Percentiles rank a stretch among this genome's conserved stretches.
These are phyloP conservation scores for Saccharomycodes ludwigii DNA, from an alignment of 805 yeast species.

Conservation along the genomic window DNA sequence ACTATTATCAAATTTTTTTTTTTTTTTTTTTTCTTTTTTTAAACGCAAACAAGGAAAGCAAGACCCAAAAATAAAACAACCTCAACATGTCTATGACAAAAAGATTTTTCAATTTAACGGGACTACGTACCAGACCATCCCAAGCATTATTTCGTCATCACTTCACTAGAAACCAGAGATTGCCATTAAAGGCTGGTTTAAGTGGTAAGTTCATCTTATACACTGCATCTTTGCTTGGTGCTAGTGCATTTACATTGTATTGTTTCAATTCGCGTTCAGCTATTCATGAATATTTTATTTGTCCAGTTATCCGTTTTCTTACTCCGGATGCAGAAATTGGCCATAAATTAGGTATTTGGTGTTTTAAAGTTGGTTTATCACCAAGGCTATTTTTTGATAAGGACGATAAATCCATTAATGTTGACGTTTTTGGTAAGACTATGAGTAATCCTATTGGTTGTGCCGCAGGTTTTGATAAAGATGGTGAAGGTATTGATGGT, in stretches of 20 bases:
- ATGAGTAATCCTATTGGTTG: conserved; percentile 75
- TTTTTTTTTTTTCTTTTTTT: no score
- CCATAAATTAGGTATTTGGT: conserved; percentile 61
- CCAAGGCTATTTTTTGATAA: conserved; percentile 49
- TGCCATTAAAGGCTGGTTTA: no score
- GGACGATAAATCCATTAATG: conserved; percentile 40
- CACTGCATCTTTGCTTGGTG: conserved; percentile 16
- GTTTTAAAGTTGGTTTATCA: conserved; percentile 53
- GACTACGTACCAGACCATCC: no score
- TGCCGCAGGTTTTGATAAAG: conserved; percentile 94
- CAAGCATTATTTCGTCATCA: no score
- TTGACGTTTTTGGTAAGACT: conserved; percentile 49
- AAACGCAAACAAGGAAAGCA: no score
- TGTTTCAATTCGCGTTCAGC: conserved; percentile 69
- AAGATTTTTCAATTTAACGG: no score
- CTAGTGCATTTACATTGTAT: conserved; percentile 38
- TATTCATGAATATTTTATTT: conserved; percentile 64
- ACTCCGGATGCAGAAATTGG: conserved; percentile 77
- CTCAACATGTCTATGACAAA: no score
- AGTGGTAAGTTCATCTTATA: conserved; percentile 8
- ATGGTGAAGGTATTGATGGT: conserved; percentile 82
- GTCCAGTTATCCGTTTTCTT: conserved; percentile 59
- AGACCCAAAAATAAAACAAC: no score
- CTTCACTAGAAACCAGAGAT: no score
- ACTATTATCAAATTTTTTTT: no score